These are phyloP conservation scores for Salvia miltiorrhiza DNA, from an alignment of 257 asterid genomes.

Conservation along the genomic window DNA sequence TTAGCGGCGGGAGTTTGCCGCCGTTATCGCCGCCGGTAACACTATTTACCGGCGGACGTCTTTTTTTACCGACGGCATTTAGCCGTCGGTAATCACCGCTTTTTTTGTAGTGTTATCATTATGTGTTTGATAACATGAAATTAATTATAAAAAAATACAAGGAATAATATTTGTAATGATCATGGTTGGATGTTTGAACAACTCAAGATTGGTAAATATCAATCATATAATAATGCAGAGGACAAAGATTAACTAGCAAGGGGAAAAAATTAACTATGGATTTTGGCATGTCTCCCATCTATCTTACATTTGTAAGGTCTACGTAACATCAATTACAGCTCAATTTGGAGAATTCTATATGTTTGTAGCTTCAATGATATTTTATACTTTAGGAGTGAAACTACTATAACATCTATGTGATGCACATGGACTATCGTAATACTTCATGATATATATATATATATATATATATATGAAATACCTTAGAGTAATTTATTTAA, in stretches of 20 bases:
- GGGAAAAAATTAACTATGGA: not conserved
- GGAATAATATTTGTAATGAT: not conserved
- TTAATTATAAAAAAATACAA: not conserved
- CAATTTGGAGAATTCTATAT: not conserved
- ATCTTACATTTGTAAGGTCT: not conserved
- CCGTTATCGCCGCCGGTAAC: no score
- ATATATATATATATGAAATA: no score
- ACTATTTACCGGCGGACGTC: no score
- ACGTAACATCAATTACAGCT: not conserved
- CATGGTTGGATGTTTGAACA: not conserved
- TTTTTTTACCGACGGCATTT: no score
- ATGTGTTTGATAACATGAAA: not conserved
- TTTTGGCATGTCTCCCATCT: not conserved
- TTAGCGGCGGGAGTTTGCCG: no score
- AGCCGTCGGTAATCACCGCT: no score
- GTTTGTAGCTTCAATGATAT: no score
- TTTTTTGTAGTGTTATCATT: not conserved
- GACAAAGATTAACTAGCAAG: not conserved
- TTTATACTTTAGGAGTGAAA: no score
- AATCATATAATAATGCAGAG: not conserved
- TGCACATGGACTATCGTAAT: no score
- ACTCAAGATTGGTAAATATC: not conserved
- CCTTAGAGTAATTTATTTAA: no score
- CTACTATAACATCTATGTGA: no score
- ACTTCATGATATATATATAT: no score